Conservation (phyloP, 2,329 filamentous ascomycete genomes). For the Plectosphaerella plurivora region DNA sequence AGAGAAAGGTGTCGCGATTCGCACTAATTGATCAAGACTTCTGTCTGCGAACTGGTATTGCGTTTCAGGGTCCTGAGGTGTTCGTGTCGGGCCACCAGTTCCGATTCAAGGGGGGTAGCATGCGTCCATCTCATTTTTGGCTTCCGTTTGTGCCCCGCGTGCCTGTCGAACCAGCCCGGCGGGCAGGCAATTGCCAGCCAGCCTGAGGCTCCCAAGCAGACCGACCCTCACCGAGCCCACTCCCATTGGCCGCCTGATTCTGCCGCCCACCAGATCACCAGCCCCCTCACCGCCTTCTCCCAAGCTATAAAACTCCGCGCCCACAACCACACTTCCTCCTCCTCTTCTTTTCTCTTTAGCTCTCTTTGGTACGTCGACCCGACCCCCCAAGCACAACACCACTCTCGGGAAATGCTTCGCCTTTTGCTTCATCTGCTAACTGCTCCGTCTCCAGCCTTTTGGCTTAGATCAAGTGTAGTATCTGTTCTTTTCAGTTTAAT, state of each 20-base stretch:
- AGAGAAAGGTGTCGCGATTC: too few species aligned
- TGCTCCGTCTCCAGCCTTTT: conserved; percentile 34
- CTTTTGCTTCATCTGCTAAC: conserved; percentile 3
- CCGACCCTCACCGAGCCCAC: not conserved
- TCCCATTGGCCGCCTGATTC: not conserved
- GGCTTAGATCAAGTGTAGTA: conserved; percentile 94
- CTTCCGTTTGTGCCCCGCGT: too few species aligned
- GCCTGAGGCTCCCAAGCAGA: too few species aligned
- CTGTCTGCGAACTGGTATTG: too few species aligned
- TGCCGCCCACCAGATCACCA: not conserved
- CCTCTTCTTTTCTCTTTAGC: conserved; percentile 49
- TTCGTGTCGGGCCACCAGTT: too few species aligned
- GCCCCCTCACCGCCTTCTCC: not conserved
- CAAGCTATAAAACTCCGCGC: not conserved
- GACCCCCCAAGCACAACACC: not conserved
- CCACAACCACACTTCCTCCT: conserved; percentile 18
- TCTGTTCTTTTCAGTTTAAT: conserved; percentile 98
- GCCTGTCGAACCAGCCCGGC: too few species aligned
- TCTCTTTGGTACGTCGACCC: conserved; percentile 35
- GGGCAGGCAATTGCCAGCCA: too few species aligned
- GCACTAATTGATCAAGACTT: too few species aligned
- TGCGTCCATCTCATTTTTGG: too few species aligned
- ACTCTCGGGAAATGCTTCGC: too few species aligned
- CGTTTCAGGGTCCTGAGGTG: too few species aligned
- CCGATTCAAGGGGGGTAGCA: too few species aligned